Base-by-base conservation (phyloP, 2,329 filamentous ascomycete species). In the Aspergillus alliaceus region DNA sequence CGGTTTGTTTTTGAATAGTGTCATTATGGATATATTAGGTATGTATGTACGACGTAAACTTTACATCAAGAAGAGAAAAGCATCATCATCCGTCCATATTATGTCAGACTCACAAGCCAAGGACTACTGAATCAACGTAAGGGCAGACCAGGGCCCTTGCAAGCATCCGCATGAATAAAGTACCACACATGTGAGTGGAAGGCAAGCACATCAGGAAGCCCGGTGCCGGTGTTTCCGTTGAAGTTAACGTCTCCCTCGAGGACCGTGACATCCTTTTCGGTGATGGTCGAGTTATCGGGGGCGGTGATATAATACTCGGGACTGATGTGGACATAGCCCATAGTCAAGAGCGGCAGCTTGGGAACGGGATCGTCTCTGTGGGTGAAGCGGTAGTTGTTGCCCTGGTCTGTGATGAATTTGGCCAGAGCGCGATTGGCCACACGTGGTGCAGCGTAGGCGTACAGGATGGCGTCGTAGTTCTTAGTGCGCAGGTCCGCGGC, bases 311-410 rank as follows among this genome's bases (percentile, higher is more conserved):
- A 90, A 74, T 86, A 90, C 77, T 91, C 89, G 1, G 88, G 87
- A 15, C 79, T 83, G n/a, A 84, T 82, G 71, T 91, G 89, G 37
- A 81, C 76, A 76, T 86, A 91, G 32, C 83, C 82, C 51, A 88
- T 70, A 46, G 82, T 52, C 56, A 84, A 73, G 11, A 86, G 83
- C 1, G 89, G 88, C 35, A 92, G 78, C 42, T 85, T 82, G 0
- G 89, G 86, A 1, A 91, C 83, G 0, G 87, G 85, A 69, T 92
- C 90, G 64, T 82, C 76, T 40, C 73, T 74, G 73, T 91, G 88
- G 1, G 89, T 91, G 51, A 90, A 77, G 60, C 89, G 85, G 75
- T 80, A 87, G 53, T 79, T 75, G 2, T 83, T 83, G 1, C 74
- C 57, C 63, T 87, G 84, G 48, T 64, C 63, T 7, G 79, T 80